Conservation (phyloP, 2,329 filamentous ascomycete species). For the Delphinella strobiligena region DNA sequence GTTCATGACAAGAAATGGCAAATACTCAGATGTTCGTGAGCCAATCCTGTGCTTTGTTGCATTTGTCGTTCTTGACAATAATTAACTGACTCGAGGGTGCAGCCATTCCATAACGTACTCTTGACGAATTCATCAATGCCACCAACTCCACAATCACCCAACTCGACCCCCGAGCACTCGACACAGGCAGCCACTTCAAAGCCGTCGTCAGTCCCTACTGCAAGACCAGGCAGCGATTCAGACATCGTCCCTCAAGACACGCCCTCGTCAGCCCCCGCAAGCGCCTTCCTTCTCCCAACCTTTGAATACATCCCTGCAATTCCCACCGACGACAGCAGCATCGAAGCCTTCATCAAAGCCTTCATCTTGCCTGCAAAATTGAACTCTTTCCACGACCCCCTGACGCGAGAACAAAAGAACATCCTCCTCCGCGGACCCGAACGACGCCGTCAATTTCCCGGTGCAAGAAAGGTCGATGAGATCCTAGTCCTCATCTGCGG, state of each 20-base stretch:
- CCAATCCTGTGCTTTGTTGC: too few species aligned
- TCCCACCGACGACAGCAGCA: slow-evolving; percentile 47
- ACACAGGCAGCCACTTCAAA: slow-evolving; percentile 3
- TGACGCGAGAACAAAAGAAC: slow-evolving; percentile 42
- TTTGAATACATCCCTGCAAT: slow-evolving; percentile 71
- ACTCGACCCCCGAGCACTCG: slow-evolving; percentile 14
- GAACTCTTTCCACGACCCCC: slow-evolving; percentile 45
- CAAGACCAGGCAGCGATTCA: slow-evolving; percentile 18
- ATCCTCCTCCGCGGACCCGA: slow-evolving; percentile 35
- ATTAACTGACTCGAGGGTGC: too few species aligned
- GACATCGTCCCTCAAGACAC: slow-evolving; percentile 17
- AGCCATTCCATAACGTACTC: slow-evolving; percentile 73
- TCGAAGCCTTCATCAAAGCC: slow-evolving; percentile 46
- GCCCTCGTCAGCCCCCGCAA: slow-evolving; percentile 39
- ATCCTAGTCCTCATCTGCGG: slow-evolving; percentile 78
- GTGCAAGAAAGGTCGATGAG: slow-evolving; percentile 51
- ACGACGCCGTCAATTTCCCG: slow-evolving; percentile 34
- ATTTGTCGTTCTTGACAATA: too few species aligned
- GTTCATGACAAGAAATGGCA: slow-evolving; percentile 14
- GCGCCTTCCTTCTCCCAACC: slow-evolving; percentile 66
- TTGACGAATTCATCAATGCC: slow-evolving; percentile 68
- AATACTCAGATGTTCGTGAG: slow-evolving; percentile 41
- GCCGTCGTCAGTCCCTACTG: slow-evolving; percentile 8
- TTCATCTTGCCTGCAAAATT: slow-evolving; percentile 53
- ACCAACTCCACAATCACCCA: slow-evolving; percentile 18